Evolutionary conservation across 1,284 basidiomycete genomes (phyloP).

Genomic region (Heterobasidion occidentale): DNA sequence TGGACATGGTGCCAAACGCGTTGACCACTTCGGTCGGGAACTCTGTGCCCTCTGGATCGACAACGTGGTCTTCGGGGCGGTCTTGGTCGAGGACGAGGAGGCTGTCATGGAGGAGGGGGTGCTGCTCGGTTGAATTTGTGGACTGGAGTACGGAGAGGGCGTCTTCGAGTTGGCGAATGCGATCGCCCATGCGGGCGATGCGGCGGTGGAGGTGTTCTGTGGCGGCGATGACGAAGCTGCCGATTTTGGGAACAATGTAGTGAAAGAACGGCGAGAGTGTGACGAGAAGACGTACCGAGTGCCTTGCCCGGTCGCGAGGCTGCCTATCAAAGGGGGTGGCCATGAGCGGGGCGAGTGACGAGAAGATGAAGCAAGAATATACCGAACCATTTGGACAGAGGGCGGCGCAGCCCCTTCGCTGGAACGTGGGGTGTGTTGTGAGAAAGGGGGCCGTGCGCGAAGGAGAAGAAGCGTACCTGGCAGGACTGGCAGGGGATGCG

Average conservation of each 20-base stretch:
- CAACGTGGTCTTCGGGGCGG: constrained; percentile 19
- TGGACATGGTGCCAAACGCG: constrained; percentile 54
- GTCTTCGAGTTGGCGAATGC: constrained; percentile 60
- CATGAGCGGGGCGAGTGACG: background rate
- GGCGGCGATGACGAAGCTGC: constrained; percentile 55
- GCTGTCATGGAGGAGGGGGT: constrained; percentile 53
- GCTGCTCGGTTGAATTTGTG: constrained; percentile 41
- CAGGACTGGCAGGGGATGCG: constrained; percentile 66
- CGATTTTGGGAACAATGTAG: background rate
- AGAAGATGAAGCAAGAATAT: background rate
- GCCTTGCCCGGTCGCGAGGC: constrained; percentile 55
- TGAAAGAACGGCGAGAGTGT: background rate
- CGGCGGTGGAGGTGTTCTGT: constrained; percentile 60
- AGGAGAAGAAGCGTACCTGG: constrained; percentile 31
- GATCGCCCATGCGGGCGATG: constrained; percentile 44
- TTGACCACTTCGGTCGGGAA: constrained; percentile 24
- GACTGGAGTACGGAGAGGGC: constrained; percentile 46
- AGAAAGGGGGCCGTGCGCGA: constrained; percentile 3
- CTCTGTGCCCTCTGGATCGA: constrained; percentile 8
- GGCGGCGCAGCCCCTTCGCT: constrained; percentile 58
- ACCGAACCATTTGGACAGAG: constrained; percentile 62
- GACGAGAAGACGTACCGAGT: constrained; percentile 34
- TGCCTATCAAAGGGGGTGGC: constrained; percentile 26
- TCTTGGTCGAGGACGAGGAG: constrained; percentile 30
- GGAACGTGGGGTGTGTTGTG: background rate